A percentile compares a stretch with the other conserved stretches of the same genome.
Evolutionary conservation across 2,329 filamentous ascomycete genomes (phyloP).

Genomic region (Aspergillus sp.): DNA sequence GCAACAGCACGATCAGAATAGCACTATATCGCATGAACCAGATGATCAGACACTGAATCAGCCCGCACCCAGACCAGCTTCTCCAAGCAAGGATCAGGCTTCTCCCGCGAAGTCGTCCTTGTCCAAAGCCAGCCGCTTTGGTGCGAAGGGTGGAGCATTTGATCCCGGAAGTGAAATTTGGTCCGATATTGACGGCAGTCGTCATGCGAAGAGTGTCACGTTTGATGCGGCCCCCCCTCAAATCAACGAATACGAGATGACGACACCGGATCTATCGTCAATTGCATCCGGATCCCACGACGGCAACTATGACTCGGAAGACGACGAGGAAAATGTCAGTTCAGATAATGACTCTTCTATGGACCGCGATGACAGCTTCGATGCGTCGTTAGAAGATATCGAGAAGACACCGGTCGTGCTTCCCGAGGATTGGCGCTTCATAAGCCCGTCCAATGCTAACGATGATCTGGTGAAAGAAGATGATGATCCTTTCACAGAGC

Average conservation of each 20-base stretch:
- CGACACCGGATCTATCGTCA: conserved; percentile 90
- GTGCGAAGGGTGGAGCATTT: conserved; percentile 51
- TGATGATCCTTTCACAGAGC: conserved; percentile 58
- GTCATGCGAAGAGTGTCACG: conserved; percentile 92
- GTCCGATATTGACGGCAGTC: conserved; percentile 59
- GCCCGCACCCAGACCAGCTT: conserved; percentile 36
- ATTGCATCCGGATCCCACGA: conserved; percentile 82
- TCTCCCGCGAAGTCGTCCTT: conserved; percentile 89
- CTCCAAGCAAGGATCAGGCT: conserved; percentile 58
- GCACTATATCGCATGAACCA: conserved; percentile 43
- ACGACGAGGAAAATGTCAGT: conserved; percentile 58
- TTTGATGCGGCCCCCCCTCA: conserved; percentile 91
- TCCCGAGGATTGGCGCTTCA: conserved; percentile 86
- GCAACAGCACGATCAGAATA: conserved; percentile 56
- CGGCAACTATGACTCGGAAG: conserved; percentile 80
- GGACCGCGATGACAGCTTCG: conserved; percentile 78
- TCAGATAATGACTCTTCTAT: conserved; percentile 49
- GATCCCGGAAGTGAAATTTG: conserved; percentile 60
- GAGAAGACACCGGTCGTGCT: conserved; percentile 97
- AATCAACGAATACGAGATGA: conserved; percentile 97
- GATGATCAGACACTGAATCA: conserved; percentile 11
- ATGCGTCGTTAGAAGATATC: conserved; percentile 87
- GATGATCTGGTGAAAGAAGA: conserved; percentile 44
- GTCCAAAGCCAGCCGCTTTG: conserved; percentile 52
- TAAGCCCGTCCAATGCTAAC: conserved; percentile 57